Evolutionary conservation across 2,329 filamentous ascomycete species (phyloP).

Genomic region (Botrytis medusae): DNA sequence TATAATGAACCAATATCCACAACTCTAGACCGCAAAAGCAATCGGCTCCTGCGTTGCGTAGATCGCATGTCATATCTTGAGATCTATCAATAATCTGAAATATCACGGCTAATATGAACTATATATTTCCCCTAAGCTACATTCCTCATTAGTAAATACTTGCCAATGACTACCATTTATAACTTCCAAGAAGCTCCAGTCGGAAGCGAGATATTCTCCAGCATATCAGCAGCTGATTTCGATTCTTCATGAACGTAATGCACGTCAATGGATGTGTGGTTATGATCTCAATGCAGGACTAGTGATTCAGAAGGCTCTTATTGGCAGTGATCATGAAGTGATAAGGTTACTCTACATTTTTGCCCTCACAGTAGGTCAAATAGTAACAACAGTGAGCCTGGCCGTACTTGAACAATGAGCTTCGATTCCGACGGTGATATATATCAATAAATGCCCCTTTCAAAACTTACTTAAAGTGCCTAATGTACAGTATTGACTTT

Average conservation of each 20-base stretch:
- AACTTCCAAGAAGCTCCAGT: background rate
- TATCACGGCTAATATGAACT: background rate
- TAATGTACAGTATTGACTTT: background rate
- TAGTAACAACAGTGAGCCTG: background rate
- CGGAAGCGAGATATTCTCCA: background rate
- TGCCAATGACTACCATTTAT: background rate
- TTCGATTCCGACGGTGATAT: background rate
- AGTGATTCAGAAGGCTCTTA: background rate
- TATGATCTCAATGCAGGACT: accelerated
- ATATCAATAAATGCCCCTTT: background rate
- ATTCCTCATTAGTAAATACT: background rate
- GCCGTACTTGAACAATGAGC: background rate
- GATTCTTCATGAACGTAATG: background rate
- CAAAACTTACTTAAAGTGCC: background rate
- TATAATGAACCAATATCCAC: background rate
- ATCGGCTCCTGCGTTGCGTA: background rate
- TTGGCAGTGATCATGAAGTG: background rate
- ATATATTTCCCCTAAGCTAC: background rate
- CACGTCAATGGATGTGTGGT: background rate
- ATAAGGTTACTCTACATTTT: background rate
- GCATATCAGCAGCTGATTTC: background rate
- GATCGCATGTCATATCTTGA: background rate
- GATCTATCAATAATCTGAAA: background rate
- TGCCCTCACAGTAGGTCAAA: background rate
- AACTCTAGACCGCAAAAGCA: background rate